These are phyloP conservation scores for Pseudopyricularia cyperi DNA, from an alignment of 2,329 filamentous ascomycete species.

Conservation along the genomic window DNA sequence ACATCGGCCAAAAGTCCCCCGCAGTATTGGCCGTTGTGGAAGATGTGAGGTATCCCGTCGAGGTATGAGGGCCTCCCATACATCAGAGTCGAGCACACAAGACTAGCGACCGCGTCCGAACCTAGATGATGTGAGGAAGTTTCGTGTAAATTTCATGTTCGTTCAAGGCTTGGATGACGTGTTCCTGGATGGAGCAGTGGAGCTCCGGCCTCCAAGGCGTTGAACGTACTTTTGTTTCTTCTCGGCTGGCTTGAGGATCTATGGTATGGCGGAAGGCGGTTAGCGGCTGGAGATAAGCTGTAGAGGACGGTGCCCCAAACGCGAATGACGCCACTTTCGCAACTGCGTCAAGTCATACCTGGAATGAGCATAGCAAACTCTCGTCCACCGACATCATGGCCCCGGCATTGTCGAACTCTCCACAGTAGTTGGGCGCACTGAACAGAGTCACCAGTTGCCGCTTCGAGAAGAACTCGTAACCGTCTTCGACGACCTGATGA, in stretches of 20 bases:
- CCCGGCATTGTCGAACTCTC: slow-evolving; percentile 97
- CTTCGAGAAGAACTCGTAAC: slow-evolving; percentile 99
- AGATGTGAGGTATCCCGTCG: slow-evolving; percentile 3
- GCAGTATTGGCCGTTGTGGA: background rate
- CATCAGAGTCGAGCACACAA: slow-evolving; percentile 5
- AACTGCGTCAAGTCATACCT: slow-evolving; percentile 42
- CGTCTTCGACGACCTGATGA: slow-evolving; percentile 97
- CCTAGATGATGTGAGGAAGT: slow-evolving; percentile 66
- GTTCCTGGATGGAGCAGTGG: slow-evolving; percentile 56
- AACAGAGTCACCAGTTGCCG: slow-evolving; percentile 94
- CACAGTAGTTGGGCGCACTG: slow-evolving; percentile 97
- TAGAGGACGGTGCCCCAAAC: too few relatives aligned
- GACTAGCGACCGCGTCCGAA: slow-evolving; percentile 79
- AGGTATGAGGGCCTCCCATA: slow-evolving; percentile 6
- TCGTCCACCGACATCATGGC: slow-evolving; percentile 99
- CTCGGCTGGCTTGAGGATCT: slow-evolving; percentile 99
- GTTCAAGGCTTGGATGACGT: slow-evolving; percentile 49
- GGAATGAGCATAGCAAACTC: slow-evolving; percentile 96
- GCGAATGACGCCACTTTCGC: background rate
- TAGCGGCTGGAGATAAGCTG: too few relatives aligned
- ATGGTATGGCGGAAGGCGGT: background rate
- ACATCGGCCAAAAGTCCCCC: background rate
- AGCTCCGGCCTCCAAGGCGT: slow-evolving; percentile 55
- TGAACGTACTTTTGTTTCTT: slow-evolving; percentile 99
- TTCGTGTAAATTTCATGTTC: slow-evolving; percentile 53